phyloP scores from a whole-genome alignment of 106 monocot genomes.

The Agapanthus africanus region DNA sequence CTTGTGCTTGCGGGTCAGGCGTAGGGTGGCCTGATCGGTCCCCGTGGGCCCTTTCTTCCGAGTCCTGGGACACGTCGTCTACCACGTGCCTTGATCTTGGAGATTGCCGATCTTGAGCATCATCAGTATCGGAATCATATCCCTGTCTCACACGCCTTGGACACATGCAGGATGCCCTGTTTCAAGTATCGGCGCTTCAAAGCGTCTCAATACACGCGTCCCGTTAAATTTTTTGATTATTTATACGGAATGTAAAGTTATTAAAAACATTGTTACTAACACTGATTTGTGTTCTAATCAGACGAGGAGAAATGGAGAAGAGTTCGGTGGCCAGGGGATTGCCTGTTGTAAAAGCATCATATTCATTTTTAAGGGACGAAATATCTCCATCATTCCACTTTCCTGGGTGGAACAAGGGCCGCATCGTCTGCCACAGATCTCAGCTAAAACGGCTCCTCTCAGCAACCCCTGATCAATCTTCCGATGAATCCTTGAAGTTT shows the following conservation, averaged over 20 bases:
- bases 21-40: no score
- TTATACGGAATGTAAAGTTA: background rate
- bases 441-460: conserved; percentile 64
- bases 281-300: conserved; percentile 17
- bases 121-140: no score
- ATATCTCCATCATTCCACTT: conserved; percentile 66
- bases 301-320: conserved; percentile 93
- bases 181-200: no score
- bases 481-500: conserved; percentile 15
- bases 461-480: conserved; percentile 14
- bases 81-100: no score
- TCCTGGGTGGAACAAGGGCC: conserved; percentile 90
- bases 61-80: no score
- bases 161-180: no score
- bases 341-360: conserved; percentile 64
- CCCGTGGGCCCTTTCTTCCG: no score
- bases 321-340: conserved; percentile 40
- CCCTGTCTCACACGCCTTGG: no score
- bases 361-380: conserved; percentile 62
- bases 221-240: background rate
- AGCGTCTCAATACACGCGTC: no score
- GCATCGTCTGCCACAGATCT: conserved; percentile 59
- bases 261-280: background rate
- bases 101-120: no score
- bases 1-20: no score